These are phyloP conservation scores for Trichoderma citrinoviride DNA, from an alignment of 2,329 filamentous ascomycete species.

Conservation along the genomic window DNA sequence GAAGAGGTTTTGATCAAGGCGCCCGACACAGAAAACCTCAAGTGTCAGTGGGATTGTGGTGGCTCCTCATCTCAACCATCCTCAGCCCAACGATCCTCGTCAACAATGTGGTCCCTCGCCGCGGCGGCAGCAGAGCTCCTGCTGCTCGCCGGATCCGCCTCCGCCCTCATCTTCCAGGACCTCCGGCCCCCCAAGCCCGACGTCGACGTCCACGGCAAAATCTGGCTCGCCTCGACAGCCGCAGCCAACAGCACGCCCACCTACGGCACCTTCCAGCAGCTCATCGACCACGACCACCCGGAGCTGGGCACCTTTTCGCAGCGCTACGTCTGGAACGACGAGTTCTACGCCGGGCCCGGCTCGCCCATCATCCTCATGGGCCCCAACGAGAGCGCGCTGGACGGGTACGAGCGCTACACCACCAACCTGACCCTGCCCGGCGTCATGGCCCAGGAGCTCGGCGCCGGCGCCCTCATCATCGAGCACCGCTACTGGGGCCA, in stretches of 20 bases:
- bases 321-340: constrained; percentile 77
- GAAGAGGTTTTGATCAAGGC: neutral
- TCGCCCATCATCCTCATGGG: constrained; percentile 71
- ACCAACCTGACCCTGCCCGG: constrained; percentile 69
- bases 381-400: constrained; percentile 61
- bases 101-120: constrained; percentile 11
- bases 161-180: neutral
- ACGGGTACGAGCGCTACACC: constrained; percentile 59
- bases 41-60: neutral
- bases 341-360: constrained; percentile 69
- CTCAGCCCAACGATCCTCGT: too few relatives aligned
- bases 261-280: constrained; percentile 46
- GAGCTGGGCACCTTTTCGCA: constrained; percentile 61
- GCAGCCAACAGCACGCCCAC: neutral
- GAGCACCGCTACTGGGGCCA: constrained; percentile 83
- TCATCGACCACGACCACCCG: constrained; percentile 58
- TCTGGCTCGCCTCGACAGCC: neutral
- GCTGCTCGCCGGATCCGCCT: neutral
- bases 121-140: constrained; percentile 12
- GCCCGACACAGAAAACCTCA: neutral
- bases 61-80: neutral
- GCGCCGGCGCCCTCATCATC: constrained; percentile 71
- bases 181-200: neutral
- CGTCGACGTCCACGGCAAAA: neutral
- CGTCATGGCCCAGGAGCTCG: constrained; percentile 62